Conservation (phyloP, 2,329 filamentous ascomycete species). For the Cladosporium sp. region DNA sequence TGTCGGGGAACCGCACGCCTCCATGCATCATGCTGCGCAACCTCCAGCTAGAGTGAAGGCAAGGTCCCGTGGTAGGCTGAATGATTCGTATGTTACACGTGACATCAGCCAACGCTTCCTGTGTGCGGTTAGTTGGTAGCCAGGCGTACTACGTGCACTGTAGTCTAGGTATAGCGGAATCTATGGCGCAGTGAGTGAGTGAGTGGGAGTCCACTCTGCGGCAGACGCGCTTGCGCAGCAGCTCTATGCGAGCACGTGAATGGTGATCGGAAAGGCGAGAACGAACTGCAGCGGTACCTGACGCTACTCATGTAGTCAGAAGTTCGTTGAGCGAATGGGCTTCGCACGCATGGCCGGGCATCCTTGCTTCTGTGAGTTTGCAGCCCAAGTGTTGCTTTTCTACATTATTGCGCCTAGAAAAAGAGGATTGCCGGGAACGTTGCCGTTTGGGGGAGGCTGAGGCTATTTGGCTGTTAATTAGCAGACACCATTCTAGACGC, state of each 20-base stretch:
- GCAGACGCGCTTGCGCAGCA: conserved; percentile 6
- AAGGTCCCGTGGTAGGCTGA: conserved; percentile 11
- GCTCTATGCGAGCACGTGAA: conserved; percentile 15
- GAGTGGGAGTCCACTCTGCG: background rate
- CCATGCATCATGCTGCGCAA: background rate
- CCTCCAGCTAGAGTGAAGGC: background rate
- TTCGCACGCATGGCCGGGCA: conserved; percentile 5
- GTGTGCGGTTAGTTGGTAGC: background rate
- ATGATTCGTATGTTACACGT: conserved; percentile 3
- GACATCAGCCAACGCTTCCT: conserved; percentile 8
- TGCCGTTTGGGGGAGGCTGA: conserved; percentile 6
- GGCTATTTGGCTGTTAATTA: background rate
- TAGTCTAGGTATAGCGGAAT: background rate
- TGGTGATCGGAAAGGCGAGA: background rate
- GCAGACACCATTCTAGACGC: no score
- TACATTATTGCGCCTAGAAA: background rate
- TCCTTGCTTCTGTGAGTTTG: conserved; percentile 5
- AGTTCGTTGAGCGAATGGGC: conserved; percentile 12
- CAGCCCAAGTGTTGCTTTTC: conserved; percentile 13
- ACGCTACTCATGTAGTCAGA: conserved; percentile 7
- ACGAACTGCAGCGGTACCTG: conserved; percentile 15
- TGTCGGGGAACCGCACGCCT: background rate
- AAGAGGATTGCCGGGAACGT: conserved; percentile 16
- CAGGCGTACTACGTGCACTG: background rate
- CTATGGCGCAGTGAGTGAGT: background rate